Evolutionary conservation across 2,329 filamentous ascomycete species (phyloP), one percentile per base, ranked within the genome.

Genomic region (Dactylonectria macrodidyma): DNA sequence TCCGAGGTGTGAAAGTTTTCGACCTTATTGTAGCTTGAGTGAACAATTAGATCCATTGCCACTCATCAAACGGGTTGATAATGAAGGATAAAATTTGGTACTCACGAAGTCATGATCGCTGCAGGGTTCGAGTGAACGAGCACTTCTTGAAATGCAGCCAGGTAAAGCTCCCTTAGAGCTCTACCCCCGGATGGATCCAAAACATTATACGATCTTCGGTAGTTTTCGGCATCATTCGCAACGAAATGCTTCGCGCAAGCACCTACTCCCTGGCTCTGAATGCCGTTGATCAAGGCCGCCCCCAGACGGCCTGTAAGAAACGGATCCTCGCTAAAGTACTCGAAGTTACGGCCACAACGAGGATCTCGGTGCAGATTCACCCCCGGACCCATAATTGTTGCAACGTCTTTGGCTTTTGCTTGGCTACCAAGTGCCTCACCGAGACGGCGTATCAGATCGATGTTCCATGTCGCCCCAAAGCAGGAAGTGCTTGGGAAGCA

Each of bases 301-400:
- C 50, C 70, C 48, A 72, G n/a, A 1, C 67, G 26, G 7, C 70
- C 70, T 8, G 70, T 69, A 3, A 71, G 66, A 0, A 71, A 36
- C 6, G 70, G 70, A 30, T 72, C 69, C 19, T 72, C 70, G 26
- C 70, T 72, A 2, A 71, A 71, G 14, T 66, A 71, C 30, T 72
- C 69, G 54, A 72, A 72, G 30, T 72, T 72, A 2, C 70, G 54
- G 0, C 70, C 69, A 0, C 62, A 69, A 10, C 70, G 66, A 12
- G 70, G 69, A 14, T 71, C 70, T 3, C 70, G 66, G 11, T 71
- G 69, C 0, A 71, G 69, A 5, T 71, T 71, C 5, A 71, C 71
- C 0, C 66, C 71, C 1, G 69, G 70, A 0, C 69, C 69, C 0
- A 71, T 24, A 11, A 71, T 58, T 12, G 65, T 52, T 41, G 67